These are phyloP conservation scores for Dactylella cylindrospora DNA, from an alignment of 2,329 filamentous ascomycete genomes.

Conservation along the genomic window DNA sequence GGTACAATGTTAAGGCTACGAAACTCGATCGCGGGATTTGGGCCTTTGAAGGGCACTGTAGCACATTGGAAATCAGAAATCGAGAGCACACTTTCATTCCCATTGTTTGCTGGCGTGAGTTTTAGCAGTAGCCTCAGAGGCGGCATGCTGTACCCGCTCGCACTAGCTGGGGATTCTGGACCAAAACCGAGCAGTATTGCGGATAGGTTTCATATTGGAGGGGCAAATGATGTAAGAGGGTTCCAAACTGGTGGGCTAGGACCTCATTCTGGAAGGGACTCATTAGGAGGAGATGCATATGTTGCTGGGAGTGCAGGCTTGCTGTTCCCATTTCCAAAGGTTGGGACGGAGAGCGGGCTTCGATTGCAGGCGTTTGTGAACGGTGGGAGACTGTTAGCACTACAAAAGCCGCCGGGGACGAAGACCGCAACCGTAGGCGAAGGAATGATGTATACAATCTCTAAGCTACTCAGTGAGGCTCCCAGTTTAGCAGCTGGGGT, in stretches of 20 bases:
- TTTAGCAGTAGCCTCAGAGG: slow-evolving; percentile 78
- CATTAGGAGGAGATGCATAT: slow-evolving; percentile 87
- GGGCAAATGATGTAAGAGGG: slow-evolving; percentile 89
- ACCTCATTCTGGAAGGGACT: slow-evolving; percentile 79
- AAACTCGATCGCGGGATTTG: slow-evolving; percentile 83
- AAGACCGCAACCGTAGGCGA: slow-evolving; percentile 57
- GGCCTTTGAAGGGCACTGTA: slow-evolving; percentile 81
- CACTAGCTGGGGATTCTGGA: slow-evolving; percentile 59
- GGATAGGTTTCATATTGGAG: slow-evolving; percentile 92
- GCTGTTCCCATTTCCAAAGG: slow-evolving; percentile 77
- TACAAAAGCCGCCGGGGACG: slow-evolving; percentile 61
- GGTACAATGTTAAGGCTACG: slow-evolving; percentile 79
- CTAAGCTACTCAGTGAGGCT: slow-evolving; percentile 70
- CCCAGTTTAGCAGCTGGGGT: slow-evolving; percentile 85
- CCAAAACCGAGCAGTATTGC: slow-evolving; percentile 72
- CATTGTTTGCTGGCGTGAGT: slow-evolving; percentile 66
- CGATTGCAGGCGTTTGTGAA: slow-evolving; percentile 90
- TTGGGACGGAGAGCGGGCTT: slow-evolving; percentile 79
- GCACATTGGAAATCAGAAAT: slow-evolving; percentile 92
- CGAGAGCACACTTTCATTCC: slow-evolving; percentile 56
- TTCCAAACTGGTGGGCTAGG: slow-evolving; percentile 89
- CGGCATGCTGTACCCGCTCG: slow-evolving; percentile 80
- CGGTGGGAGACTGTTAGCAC: slow-evolving; percentile 77
- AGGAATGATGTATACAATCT: slow-evolving; percentile 64
- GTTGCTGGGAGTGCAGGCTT: slow-evolving; percentile 85